A percentile compares a stretch with the other conserved stretches of the same genome.
These are phyloP conservation scores for Lentinus brumalis DNA, from an alignment of 768 basidiomycete species.

Conservation along the genomic window DNA sequence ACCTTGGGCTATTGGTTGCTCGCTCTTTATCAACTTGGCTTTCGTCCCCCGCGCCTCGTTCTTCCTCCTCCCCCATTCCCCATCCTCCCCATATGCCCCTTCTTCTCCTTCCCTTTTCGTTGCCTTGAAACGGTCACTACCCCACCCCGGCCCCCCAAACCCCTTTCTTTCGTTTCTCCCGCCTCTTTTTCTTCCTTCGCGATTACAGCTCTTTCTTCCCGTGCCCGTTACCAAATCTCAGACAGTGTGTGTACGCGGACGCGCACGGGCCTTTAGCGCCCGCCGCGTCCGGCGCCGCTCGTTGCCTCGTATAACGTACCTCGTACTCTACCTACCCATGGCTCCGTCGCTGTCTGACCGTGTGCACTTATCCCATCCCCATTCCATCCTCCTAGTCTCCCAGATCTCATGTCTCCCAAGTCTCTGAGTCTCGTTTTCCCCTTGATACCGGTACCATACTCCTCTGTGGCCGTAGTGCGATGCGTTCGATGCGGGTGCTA, in stretches of 20 bases:
- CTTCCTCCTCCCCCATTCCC: neutral
- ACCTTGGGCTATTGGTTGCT: constrained; percentile 68
- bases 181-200: neutral
- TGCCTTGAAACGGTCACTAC: neutral
- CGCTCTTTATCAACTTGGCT: constrained; percentile 51
- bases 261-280: neutral
- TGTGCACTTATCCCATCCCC: neutral
- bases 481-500: constrained; percentile 16
- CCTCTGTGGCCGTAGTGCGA: constrained; percentile 12
- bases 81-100: constrained; percentile 2
- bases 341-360: too few species aligned
- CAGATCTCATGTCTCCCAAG: neutral
- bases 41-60: constrained; percentile 25
- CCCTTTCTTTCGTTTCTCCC: constrained; percentile 1
- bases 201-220: too few species aligned
- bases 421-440: neutral
- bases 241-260: neutral
- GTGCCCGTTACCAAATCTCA: too few species aligned
- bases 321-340: too few species aligned
- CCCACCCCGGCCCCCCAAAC: neutral
- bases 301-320: constrained; percentile 9
- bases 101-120: neutral
- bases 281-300: constrained; percentile 13
- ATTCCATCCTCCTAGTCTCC: constrained; percentile 2
- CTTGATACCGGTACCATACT: constrained; percentile 27